phyloP scores from a whole-genome alignment of 371 early-diverging fungal species.

The Amoeboaphelidium protococcarum region DNA sequence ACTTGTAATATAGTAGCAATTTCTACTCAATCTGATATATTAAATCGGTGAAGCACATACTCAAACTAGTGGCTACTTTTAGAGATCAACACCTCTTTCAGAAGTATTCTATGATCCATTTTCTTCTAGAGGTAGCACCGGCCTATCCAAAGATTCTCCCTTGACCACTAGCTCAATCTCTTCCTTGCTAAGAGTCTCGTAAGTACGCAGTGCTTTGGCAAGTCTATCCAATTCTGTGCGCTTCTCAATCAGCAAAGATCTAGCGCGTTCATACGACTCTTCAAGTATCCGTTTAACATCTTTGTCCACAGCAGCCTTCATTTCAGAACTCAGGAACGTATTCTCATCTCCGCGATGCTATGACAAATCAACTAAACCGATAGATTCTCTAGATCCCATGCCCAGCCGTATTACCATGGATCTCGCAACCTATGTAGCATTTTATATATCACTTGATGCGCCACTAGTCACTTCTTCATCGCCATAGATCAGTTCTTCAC shows the following conservation, averaged over 20 bases:
- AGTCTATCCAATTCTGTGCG: conserved; percentile 66
- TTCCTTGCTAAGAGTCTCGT: conserved; percentile 67
- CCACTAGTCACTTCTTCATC: conserved; percentile 79
- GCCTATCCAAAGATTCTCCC: conserved; percentile 10
- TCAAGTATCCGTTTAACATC: conserved; percentile 51
- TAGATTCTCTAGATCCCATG: conserved; percentile 74
- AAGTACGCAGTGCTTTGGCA: conserved; percentile 66
- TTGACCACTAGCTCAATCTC: conserved; percentile 52
- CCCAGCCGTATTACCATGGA: conserved; percentile 77
- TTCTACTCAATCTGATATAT: no score
- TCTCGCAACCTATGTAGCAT: conserved; percentile 69
- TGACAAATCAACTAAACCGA: conserved; percentile 17
- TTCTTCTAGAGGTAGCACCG: background rate
- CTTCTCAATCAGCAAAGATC: conserved; percentile 32
- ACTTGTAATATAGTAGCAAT: no score
- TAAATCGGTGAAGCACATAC: no score
- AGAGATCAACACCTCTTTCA: no score
- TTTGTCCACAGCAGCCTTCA: conserved; percentile 47
- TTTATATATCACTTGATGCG: conserved; percentile 62
- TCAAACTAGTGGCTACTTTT: no score
- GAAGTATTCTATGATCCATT: no score
- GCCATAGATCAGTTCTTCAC: conserved; percentile 84
- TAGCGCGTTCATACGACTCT: conserved; percentile 27
- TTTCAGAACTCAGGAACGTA: conserved; percentile 40
- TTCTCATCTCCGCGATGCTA: no score